Base-by-base conservation (phyloP, 306 rosid species). In the Cucumis melo region DNA sequence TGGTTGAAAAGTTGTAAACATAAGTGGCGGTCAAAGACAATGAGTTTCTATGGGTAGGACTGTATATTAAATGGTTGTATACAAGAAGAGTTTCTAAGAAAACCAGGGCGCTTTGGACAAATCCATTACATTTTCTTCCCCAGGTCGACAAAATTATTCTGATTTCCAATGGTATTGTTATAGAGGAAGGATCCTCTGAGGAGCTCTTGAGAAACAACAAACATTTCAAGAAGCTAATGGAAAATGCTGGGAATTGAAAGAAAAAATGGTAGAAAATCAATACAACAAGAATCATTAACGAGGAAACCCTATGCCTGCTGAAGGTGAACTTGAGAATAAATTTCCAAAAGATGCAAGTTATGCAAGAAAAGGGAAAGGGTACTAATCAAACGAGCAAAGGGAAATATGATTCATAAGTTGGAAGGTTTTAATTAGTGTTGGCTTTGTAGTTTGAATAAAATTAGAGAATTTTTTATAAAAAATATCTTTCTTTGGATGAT, bases 21-120 rank as follows among this genome's bases (percentile, higher is more conserved):
- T 93, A 54, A 93, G 98, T 82, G 98, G 98, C 44, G 98, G 98
- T 53, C 97, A 93, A 82, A 93, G 90, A 88, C 97, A 91, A 74
- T 89, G 98, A 79, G 91, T 93, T 77, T 93, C 98, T 51, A 80
- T 89, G 88, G 98, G 97, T 74, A 81, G 97, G 54, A 96, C 96
- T 76, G 84, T 89, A 75, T 93, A 93, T 87, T 93, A 79, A 88
- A 82, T 79, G 87, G 77, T 57, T 93, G 98, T 66, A 86, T 93
- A 82, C 89, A 87, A 90, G 91, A 91, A 85, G 97, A 84, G 55
- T 85, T 93, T 82, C 79, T 55, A 63, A 91, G 55, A 93, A 91
- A 84, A 93, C 98, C 55, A 81, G 97, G 79, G 86, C 89, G 81
- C 96, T 93, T 77, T 96, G 91, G 77, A 93, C 98, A 42, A 93